Percentiles rank a stretch among this genome's conserved stretches.
These are phyloP conservation scores for Chaetomiaceae sp. DNA, from an alignment of 2,329 filamentous ascomycete genomes.

Conservation along the genomic window DNA sequence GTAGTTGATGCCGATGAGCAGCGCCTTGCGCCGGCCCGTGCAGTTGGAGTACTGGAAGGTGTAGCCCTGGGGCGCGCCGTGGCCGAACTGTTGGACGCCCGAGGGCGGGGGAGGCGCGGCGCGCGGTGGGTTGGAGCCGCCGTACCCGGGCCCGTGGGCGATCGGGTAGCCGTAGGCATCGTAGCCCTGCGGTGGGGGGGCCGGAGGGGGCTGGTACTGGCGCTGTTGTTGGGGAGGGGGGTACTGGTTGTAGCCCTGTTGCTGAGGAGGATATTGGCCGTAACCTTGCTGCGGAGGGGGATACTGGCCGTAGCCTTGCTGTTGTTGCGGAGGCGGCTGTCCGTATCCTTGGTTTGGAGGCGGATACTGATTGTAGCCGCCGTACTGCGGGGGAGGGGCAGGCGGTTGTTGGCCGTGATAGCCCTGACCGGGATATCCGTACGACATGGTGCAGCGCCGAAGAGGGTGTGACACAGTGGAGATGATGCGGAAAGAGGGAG, in stretches of 20 bases:
- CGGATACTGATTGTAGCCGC: conserved; percentile 20
- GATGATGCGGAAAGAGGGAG: not conserved
- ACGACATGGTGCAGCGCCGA: conserved; percentile 17
- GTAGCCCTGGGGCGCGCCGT: conserved; percentile 64
- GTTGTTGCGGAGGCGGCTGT: conserved; percentile 15
- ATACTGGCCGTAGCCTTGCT: conserved; percentile 21
- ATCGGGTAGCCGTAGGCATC: conserved; percentile 47
- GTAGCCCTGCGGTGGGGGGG: conserved; percentile 13
- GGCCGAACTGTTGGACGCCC: conserved; percentile 55
- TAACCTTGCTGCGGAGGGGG: conserved; percentile 16
- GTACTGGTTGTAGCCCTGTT: conserved; percentile 5
- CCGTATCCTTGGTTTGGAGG: conserved; percentile 17
- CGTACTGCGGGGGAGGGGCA: conserved; percentile 12
- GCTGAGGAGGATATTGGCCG: conserved; percentile 11
- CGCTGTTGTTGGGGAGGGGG: conserved; percentile 12
- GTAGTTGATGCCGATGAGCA: conserved; percentile 79
- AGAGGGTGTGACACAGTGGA: not conserved
- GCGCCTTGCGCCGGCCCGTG: conserved; percentile 66
- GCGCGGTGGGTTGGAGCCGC: conserved; percentile 27
- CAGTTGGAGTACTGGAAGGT: conserved; percentile 74
- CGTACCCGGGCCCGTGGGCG: conserved; percentile 30
- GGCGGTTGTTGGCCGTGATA: conserved; percentile 12
- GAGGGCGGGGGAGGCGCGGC: conserved; percentile 37
- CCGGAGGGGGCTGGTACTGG: conserved; percentile 1
- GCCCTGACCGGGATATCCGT: conserved; percentile 25